A percentile compares a stretch with the other conserved stretches of the same genome.
Evolutionary conservation across 352 stramenopile genomes (phyloP).

Genomic region (Globisporangium takayamanum): DNA sequence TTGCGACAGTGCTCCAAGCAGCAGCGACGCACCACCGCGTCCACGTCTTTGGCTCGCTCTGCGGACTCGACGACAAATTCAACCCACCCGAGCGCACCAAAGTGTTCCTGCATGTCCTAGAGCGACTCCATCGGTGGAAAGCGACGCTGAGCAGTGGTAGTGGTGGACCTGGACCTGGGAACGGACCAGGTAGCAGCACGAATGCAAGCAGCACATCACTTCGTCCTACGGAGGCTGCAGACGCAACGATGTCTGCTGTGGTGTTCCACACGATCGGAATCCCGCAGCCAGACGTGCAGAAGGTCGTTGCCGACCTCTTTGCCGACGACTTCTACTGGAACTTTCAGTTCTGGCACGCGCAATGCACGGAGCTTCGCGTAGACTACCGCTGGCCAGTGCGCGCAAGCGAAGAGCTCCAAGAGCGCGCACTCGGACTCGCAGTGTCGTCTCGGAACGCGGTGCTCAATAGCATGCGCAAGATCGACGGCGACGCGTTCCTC

Average conservation of each 20-base stretch:
- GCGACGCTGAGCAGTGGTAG: conserved; percentile 3
- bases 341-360: conserved; percentile 62
- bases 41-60: conserved; percentile 52
- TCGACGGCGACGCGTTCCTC: conserved; percentile 69
- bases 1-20: conserved; percentile 43
- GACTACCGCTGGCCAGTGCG: conserved; percentile 39
- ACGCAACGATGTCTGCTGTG: conserved; percentile 28
- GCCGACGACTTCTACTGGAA: conserved; percentile 74
- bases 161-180: background rate
- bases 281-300: conserved; percentile 41
- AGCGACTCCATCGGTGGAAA: conserved; percentile 59
- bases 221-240: conserved; percentile 2
- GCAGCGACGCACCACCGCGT: conserved; percentile 41
- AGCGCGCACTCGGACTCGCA: conserved; percentile 32
- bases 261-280: conserved; percentile 73
- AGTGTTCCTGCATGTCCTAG: conserved; percentile 59
- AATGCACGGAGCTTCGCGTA: conserved; percentile 52
- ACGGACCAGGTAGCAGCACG: background rate
- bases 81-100: conserved; percentile 64
- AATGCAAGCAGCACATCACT: background rate
- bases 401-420: conserved; percentile 58
- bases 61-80: conserved; percentile 43
- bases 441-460: conserved; percentile 44
- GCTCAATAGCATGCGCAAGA: conserved; percentile 56
- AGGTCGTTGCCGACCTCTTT: conserved; percentile 64